Percentiles rank a stretch among this genome's conserved stretches.
Evolutionary conservation across 805 yeast species (phyloP).

Genomic region (Teunomyces aglyptinius): DNA sequence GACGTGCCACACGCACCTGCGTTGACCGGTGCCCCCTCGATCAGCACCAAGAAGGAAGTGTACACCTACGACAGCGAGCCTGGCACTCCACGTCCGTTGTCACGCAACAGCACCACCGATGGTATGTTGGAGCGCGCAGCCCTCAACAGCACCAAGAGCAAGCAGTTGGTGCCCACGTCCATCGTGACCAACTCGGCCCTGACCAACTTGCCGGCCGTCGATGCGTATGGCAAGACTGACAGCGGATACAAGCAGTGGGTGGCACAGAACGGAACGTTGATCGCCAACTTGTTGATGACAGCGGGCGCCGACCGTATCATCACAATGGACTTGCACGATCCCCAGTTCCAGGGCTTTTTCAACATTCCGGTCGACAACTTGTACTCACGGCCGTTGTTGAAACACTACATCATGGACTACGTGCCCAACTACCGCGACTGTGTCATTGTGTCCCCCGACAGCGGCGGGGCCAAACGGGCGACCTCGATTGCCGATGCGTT

Average conservation of each 20-base stretch:
- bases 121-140: constrained; percentile 2
- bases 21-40: constrained; percentile 67
- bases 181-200: constrained; percentile 32
- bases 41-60: constrained; percentile 30
- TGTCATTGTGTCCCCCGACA: constrained; percentile 95
- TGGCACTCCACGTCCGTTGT: constrained; percentile 46
- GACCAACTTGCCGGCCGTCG: constrained; percentile 31
- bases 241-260: constrained; percentile 91
- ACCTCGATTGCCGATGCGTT: constrained; percentile 89
- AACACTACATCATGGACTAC: constrained; percentile 73
- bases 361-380: constrained; percentile 95
- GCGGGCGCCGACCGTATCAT: constrained; percentile 97
- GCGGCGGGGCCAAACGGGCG: constrained; percentile 98
- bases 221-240: constrained; percentile 41
- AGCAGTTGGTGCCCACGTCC: constrained; percentile 19
- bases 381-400: constrained; percentile 83
- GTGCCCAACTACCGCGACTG: constrained; percentile 81
- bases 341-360: constrained; percentile 97
- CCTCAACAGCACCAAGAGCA: constrained; percentile 4
- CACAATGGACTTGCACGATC: constrained; percentile 97
- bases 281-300: constrained; percentile 81
- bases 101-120: constrained; percentile 19
- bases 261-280: constrained; percentile 89
- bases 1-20: constrained; percentile 75
- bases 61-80: constrained; percentile 54